phyloP scores from a whole-genome alignment of 1,284 basidiomycete genomes.

The Somion occarium region DNA sequence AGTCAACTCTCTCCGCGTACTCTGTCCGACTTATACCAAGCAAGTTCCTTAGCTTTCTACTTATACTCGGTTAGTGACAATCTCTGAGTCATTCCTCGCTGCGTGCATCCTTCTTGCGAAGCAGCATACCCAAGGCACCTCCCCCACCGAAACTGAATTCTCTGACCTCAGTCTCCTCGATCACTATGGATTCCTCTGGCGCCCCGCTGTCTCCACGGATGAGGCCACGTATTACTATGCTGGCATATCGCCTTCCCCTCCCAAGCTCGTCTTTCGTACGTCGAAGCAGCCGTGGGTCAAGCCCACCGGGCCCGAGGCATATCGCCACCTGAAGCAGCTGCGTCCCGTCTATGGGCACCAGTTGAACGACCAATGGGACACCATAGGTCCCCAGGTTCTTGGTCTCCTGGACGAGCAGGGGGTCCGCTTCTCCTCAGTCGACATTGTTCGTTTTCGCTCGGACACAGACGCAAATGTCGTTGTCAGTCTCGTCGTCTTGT shows the following conservation, averaged over 20 bases:
- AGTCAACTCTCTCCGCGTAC: no score
- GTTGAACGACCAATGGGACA: slow-evolving; percentile 19
- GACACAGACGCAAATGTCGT: slow-evolving; percentile 4
- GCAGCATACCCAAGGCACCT: neutral
- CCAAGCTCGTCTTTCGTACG: slow-evolving; percentile 26
- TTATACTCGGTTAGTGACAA: no score
- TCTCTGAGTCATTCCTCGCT: no score
- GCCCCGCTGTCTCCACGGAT: neutral
- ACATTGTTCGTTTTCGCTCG: slow-evolving; percentile 22
- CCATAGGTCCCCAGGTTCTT: slow-evolving; percentile 16
- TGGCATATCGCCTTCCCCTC: slow-evolving; percentile 16
- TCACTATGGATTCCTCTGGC: neutral
- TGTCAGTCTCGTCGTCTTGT: slow-evolving; percentile 20
- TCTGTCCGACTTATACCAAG: no score
- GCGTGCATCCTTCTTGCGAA: neutral
- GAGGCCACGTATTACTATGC: slow-evolving; percentile 27
- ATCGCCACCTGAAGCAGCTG: slow-evolving; percentile 24
- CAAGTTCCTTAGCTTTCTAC: no score
- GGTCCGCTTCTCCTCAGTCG: slow-evolving; percentile 22
- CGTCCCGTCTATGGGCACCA: slow-evolving; percentile 27
- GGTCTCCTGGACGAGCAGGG: slow-evolving; percentile 17
- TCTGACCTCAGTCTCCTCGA: no score
- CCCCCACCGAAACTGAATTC: no score
- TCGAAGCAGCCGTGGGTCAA: neutral
- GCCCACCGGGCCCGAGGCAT: slow-evolving; percentile 13